Evolutionary conservation across 805 yeast genomes (phyloP), one percentile per base, ranked within the genome.

Genomic region (Danielia oregonensis): DNA sequence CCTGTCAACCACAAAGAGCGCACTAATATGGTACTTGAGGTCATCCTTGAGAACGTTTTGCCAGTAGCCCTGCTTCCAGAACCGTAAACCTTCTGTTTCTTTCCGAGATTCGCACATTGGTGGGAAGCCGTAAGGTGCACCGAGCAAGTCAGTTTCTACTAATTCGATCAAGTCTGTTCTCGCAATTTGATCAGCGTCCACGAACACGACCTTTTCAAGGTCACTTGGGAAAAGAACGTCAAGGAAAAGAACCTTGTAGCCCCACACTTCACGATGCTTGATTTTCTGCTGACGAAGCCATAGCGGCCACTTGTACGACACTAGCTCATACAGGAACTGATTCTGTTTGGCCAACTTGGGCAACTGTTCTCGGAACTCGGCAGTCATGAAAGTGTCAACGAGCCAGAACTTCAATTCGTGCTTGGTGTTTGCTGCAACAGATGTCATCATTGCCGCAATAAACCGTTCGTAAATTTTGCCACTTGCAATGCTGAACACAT

Each of bases 51-150:
- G 63, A 17, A 72, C 69, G 3, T 70, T 68, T 39, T 76, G 64
- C 98, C 98, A 91, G 57, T 86, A 91, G 0, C 97, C 97, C 42
- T 78, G 75, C 50, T 87, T 82, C 98, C 97, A 93, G 61, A 91
- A 93, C 43, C 93, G 58, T 56, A 71, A 86, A 0, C 91, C 94
- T 52, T 84, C 91, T 82, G 81, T 82, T 46, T 84, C 94, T 17
- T 59, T 58, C 32, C 91, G 65, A 0, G 88, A 80, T 33, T 85
- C 91, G 45, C 89, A 79, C 96, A 81, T 84, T 25, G 95, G 96
- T 0, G 86, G 76, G 54, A 74, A 86, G 2, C 89, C 95, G 52
- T 89, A 89, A 2, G 95, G 86, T 0, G 91, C 86, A 4, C 87
- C 94, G 30, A 81, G 65, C 37, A 87, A 61, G 51, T 87, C 93